phyloP scores from a whole-genome alignment of 1,139 yeast genomes.

The Geotrichum fermentans region DNA sequence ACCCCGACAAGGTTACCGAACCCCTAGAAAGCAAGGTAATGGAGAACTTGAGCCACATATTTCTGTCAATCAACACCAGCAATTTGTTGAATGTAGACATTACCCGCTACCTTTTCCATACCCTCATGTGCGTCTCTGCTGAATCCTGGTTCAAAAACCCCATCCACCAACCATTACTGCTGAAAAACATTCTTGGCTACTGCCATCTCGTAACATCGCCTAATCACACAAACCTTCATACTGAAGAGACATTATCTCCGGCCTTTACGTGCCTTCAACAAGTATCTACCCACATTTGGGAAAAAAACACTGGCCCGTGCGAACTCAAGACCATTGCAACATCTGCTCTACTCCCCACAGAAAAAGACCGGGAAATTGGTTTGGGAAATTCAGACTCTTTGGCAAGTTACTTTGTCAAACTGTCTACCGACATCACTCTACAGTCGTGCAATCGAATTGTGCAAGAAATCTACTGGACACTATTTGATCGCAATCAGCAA shows the following conservation, averaged over 20 bases:
- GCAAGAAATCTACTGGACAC: slow-evolving; percentile 26
- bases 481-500: slow-evolving; percentile 23
- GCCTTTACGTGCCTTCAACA: slow-evolving; percentile 12
- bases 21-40: neutral
- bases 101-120: slow-evolving; percentile 23
- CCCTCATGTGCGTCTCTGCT: slow-evolving; percentile 23
- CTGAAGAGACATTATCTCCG: slow-evolving; percentile 10
- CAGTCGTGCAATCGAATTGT: slow-evolving; percentile 24
- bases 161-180: neutral
- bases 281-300: slow-evolving; percentile 2
- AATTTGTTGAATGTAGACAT: slow-evolving; percentile 18
- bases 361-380: slow-evolving; percentile 23
- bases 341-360: slow-evolving; percentile 22
- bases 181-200: slow-evolving; percentile 7
- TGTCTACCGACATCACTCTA: slow-evolving; percentile 24
- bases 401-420: slow-evolving; percentile 22
- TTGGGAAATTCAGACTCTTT: slow-evolving; percentile 25
- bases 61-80: slow-evolving; percentile 19
- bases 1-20: slow-evolving; percentile 12
- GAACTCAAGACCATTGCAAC: slow-evolving; percentile 13
- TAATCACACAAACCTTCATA: neutral
- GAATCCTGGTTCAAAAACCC: slow-evolving; percentile 19
- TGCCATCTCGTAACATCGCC: slow-evolving; percentile 6
- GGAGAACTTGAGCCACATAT: slow-evolving; percentile 19
- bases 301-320: neutral